These are phyloP conservation scores for Stereocaulon alpinum DNA, from an alignment of 495 filamentous ascomycete species.

Conservation along the genomic window DNA sequence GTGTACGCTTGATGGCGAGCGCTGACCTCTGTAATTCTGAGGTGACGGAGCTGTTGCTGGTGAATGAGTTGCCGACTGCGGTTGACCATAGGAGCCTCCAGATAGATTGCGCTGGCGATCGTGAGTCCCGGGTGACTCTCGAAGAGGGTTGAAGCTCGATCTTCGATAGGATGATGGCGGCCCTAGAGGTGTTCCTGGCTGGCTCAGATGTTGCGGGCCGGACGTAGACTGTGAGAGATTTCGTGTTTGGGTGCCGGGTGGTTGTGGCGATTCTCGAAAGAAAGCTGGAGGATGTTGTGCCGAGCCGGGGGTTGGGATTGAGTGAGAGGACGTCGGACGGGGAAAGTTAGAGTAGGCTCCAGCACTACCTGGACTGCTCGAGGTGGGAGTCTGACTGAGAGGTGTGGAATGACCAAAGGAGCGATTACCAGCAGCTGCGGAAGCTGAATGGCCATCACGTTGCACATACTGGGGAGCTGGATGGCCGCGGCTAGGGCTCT, in stretches of 20 bases:
- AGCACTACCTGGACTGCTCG: constrained; percentile 19
- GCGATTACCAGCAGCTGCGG: constrained; percentile 25
- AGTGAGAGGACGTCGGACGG: constrained; percentile 41
- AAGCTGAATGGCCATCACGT: constrained; percentile 25
- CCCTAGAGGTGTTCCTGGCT: constrained; percentile 40
- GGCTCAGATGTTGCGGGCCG: constrained; percentile 30
- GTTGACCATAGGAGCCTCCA: constrained; percentile 29
- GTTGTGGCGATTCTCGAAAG: constrained; percentile 36
- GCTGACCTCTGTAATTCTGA: not conserved
- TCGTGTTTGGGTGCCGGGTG: constrained; percentile 29
- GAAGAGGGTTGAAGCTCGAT: constrained; percentile 12
- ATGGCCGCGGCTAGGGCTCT: constrained; percentile 22
- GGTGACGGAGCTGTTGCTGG: constrained; percentile 10
- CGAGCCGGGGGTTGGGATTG: constrained; percentile 33
- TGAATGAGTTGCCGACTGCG: constrained; percentile 6
- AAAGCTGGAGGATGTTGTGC: constrained; percentile 26
- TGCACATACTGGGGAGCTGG: constrained; percentile 31
- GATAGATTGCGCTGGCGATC: constrained; percentile 30
- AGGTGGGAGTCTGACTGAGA: constrained; percentile 19
- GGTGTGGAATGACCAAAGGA: constrained; percentile 26
- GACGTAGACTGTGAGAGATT: constrained; percentile 34
- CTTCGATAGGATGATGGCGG: constrained; percentile 31
- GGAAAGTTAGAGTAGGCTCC: constrained; percentile 29
- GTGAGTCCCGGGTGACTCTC: constrained; percentile 18
- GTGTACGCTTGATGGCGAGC: constrained; percentile 6